phyloP scores from a whole-genome alignment of 805 yeast genomes.

The Kurtzmaniella fragi region DNA sequence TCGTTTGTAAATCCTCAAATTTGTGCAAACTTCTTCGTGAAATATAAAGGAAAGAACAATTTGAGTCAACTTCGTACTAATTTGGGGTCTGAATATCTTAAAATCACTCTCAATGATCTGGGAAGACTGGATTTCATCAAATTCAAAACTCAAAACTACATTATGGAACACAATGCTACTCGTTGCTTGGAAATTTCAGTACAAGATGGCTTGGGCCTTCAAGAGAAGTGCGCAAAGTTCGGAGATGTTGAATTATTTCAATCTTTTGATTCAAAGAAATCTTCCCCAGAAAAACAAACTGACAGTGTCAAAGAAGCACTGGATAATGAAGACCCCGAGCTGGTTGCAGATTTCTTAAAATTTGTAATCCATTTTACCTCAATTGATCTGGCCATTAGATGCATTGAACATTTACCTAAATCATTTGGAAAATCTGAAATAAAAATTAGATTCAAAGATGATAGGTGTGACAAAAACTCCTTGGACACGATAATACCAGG shows the following conservation, averaged over 20 bases:
- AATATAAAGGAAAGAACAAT: slow-evolving; percentile 21
- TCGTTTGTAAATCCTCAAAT: slow-evolving; percentile 32
- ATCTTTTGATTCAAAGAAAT: slow-evolving; percentile 6
- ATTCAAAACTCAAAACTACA: slow-evolving; percentile 36
- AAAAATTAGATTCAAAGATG: slow-evolving; percentile 4
- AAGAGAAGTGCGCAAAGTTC: slow-evolving; percentile 27
- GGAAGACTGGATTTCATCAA: slow-evolving; percentile 30
- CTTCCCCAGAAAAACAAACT: slow-evolving; percentile 1
- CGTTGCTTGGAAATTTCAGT: slow-evolving; percentile 21
- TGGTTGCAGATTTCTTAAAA: slow-evolving; percentile 13
- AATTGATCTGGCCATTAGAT: slow-evolving; percentile 42
- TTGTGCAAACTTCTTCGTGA: slow-evolving; percentile 27
- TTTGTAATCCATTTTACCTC: slow-evolving; percentile 36
- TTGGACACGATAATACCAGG: not conserved
- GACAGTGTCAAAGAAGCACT: not conserved
- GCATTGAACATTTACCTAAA: slow-evolving; percentile 29
- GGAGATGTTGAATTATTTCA: slow-evolving; percentile 34
- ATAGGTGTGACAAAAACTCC: slow-evolving; percentile 2
- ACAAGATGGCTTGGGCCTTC: not conserved
- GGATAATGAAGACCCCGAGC: slow-evolving; percentile 8
- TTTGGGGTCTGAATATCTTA: slow-evolving; percentile 24
- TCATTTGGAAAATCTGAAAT: slow-evolving; percentile 17
- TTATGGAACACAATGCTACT: slow-evolving; percentile 35
- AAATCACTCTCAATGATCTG: slow-evolving; percentile 23
- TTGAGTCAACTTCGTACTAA: slow-evolving; percentile 18